Percentiles rank a stretch among this genome's conserved stretches.
phyloP scores from a whole-genome alignment of 164 flowering plant genomes.

The Magnolia officinalis region DNA sequence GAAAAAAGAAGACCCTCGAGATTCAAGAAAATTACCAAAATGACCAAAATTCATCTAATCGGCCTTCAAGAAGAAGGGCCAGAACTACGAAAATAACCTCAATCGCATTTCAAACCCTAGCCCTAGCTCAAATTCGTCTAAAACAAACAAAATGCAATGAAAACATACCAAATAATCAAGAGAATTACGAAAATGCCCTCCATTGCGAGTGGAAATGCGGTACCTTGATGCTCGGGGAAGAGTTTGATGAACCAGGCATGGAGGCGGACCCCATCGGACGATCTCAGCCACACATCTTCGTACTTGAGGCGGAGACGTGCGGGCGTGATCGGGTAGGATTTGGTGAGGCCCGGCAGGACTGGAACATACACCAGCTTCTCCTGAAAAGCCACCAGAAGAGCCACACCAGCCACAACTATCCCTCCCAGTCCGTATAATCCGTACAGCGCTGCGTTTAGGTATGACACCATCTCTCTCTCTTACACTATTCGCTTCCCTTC shows the following conservation, averaged over 20 bases:
- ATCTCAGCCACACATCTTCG: constrained; percentile 93
- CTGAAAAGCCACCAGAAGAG: constrained; percentile 88
- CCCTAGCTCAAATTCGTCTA: background rate
- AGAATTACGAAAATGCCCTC: too few species aligned
- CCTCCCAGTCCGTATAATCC: constrained; percentile 92
- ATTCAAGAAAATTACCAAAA: too few species aligned
- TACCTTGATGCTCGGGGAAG: constrained; percentile 82
- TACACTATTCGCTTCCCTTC: background rate
- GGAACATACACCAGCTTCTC: constrained; percentile 95
- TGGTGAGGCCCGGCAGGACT: constrained; percentile 86
- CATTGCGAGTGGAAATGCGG: background rate
- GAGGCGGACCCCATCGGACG: constrained; percentile 87
- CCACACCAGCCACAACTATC: constrained; percentile 73
- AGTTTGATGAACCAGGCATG: constrained; percentile 99
- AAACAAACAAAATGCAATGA: background rate
- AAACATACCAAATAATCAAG: too few species aligned
- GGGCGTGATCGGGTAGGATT: constrained; percentile 80
- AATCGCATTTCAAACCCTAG: background rate
- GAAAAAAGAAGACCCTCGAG: too few species aligned
- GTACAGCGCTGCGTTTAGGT: constrained; percentile 53
- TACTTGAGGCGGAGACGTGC: constrained; percentile 73
- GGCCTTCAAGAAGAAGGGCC: too few species aligned
- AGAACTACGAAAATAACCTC: too few species aligned
- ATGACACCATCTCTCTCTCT: constrained; percentile 60
- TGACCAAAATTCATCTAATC: too few species aligned